Evolutionary conservation across 768 basidiomycete genomes (phyloP), one percentile per base, ranked within the genome.

Genomic region (Amanita thiersii): DNA sequence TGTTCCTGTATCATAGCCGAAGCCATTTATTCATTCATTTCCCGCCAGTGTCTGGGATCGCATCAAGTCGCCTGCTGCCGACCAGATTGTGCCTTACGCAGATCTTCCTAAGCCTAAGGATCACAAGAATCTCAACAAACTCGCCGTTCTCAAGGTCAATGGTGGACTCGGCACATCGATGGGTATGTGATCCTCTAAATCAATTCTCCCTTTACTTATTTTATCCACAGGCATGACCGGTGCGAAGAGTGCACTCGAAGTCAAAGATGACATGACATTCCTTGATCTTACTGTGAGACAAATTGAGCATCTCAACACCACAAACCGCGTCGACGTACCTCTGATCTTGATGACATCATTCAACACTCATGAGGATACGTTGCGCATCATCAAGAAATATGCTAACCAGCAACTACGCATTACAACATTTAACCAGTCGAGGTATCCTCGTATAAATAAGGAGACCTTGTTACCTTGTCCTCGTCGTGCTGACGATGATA

Each of bases 301-400:
- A 66, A 91, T 97, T 55, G 90, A 96, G 72, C 88, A 94, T 61
- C 80, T 94, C 57, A 92, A 93, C 73, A 85, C 81, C 39, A 75
- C 78, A 37, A 69, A 77, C 57, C 77, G 77, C 49, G 83, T 88
- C 63, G 85, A 96, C 64, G 88, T 94, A 33, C 92, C 90, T n/a
- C 84, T 96, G 61, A 86, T 96, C 66, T 79, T 97, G 56, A 94
- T 96, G 94, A 96, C 92, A 57, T 94, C 90, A 43, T 97, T 98
- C 75, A 94, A 94, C 72, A 97, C 93, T 14, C 87, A 92, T 60
- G 89, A 96, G 26, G 92, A 97, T 61, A 94, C 93, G 37, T 79
- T 88, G 48, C 85, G 88, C 51, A 89, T 96, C 73, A 90, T 93
- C 65, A 90, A 96, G 63, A 96, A 94, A 68, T 96, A 96, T 61